A percentile compares a stretch with the other conserved stretches of the same genome.
phyloP scores from a whole-genome alignment of 139 green algal species.

The Chlorella sp. region DNA sequence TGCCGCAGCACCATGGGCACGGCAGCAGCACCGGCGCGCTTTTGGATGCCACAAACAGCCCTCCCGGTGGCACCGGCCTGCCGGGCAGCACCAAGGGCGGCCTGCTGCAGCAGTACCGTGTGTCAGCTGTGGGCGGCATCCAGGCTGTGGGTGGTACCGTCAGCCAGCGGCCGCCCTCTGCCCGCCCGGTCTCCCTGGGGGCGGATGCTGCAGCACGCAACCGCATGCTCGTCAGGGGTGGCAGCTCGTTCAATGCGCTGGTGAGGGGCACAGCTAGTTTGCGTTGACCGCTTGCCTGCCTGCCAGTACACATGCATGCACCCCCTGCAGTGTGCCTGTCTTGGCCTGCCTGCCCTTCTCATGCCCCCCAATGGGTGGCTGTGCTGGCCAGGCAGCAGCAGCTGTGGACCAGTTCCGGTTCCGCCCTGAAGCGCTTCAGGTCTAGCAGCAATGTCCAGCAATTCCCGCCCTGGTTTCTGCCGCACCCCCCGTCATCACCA shows the following conservation, averaged over 20 bases:
- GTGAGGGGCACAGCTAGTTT: conserved; percentile 25
- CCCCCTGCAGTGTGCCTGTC: too few species aligned
- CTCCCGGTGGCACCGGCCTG: neutral
- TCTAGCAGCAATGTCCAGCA: too few species aligned
- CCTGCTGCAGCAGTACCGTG: neutral
- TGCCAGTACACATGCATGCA: too few species aligned
- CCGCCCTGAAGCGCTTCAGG: too few species aligned
- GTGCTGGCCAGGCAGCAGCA: too few species aligned
- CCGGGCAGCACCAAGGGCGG: neutral
- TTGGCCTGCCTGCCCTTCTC: too few species aligned
- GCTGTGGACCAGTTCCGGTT: too few species aligned
- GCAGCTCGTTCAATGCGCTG: conserved; percentile 87
- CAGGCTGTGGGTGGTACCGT: neutral
- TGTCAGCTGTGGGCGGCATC: neutral
- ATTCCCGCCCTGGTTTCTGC: too few species aligned
- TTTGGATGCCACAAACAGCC: neutral
- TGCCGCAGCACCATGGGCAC: conserved; percentile 66
- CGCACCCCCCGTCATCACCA: too few species aligned
- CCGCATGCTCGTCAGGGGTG: conserved; percentile 86
- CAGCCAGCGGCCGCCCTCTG: too few species aligned
- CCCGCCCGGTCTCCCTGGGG: neutral
- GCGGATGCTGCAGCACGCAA: conserved; percentile 69
- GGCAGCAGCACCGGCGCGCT: neutral
- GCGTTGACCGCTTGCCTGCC: neutral
- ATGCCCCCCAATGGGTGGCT: too few species aligned